Evolutionary conservation across 352 stramenopile genomes (phyloP).

Genomic region (Phytophthora fragariae): DNA sequence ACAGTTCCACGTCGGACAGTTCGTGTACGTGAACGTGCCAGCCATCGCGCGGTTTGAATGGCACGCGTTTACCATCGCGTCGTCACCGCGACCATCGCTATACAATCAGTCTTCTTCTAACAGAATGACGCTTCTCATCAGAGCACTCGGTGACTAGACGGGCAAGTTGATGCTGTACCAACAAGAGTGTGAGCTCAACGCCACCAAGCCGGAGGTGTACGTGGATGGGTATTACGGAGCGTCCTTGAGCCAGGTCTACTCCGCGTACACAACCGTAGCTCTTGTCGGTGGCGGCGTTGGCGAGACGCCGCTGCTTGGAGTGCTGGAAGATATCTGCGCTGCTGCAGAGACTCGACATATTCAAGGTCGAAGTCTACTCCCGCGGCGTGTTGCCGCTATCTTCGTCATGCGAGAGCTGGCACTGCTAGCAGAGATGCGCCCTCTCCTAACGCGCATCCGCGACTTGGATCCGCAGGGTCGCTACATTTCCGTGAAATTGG

Average conservation of each 20-base stretch:
- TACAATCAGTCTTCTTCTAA: slow-evolving; percentile 21
- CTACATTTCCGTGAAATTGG: slow-evolving; percentile 31
- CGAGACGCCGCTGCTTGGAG: slow-evolving; percentile 49
- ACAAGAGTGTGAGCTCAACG: slow-evolving; percentile 22
- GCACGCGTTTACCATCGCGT: slow-evolving; percentile 61
- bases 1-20: slow-evolving; percentile 44
- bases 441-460: slow-evolving; percentile 33
- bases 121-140: slow-evolving; percentile 52
- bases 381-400: slow-evolving; percentile 41
- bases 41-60: slow-evolving; percentile 51
- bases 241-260: slow-evolving; percentile 41
- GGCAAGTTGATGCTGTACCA: slow-evolving; percentile 44
- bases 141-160: slow-evolving; percentile 57
- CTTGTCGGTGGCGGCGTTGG: slow-evolving; percentile 60
- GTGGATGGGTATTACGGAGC: slow-evolving; percentile 62
- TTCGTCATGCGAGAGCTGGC: slow-evolving; percentile 54
- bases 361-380: slow-evolving; percentile 9
- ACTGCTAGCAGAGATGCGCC: slow-evolving; percentile 50
- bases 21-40: slow-evolving; percentile 57
- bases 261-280: slow-evolving; percentile 44
- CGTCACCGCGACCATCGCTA: slow-evolving; percentile 33
- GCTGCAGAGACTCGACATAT: slow-evolving; percentile 21
- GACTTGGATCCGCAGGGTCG: slow-evolving; percentile 36
- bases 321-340: slow-evolving; percentile 49
- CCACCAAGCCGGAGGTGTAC: slow-evolving; percentile 41